Base-by-base conservation (phyloP, 306 rosid species). In the Gillenia trifoliata region DNA sequence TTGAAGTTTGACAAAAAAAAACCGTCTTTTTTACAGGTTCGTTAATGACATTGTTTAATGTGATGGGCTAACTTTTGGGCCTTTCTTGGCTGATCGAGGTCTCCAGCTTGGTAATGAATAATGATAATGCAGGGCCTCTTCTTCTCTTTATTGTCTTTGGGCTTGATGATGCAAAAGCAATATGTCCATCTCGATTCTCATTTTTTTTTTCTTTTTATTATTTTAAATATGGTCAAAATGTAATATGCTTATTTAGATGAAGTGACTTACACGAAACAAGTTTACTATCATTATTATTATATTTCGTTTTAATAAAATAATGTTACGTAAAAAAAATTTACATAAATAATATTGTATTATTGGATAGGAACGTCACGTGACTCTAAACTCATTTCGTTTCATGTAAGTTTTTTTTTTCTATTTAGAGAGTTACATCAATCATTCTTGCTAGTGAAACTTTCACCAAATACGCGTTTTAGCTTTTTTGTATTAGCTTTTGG, bases 381-480 rank as follows among this genome's bases (percentile, higher is more conserved):
- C n/a, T n/a, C n/a, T n/a, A n/a, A n/a, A n/a, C 1, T 15, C 7
- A 4, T 0, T 1, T 1, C 11, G 0, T 15, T 45, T 45, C 0
- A 1, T 45, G 7, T 45, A 15, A 45, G 8, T 11, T 8, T 3
- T 4, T 0, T 15, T 40, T 38, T 45, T 45, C 5, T 15, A 55
- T 55, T 22, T 55, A n/a, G 28, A 55, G 29, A 4, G 29, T 55
- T 55, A 10, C 7, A 26, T 26, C 17, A 26, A 59, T 67, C 57
- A 67, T 67, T 45, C 11, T 4, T 52, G 11, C 5, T 1, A 1
- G 23, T 61, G 23, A 26, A 23, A 11, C 63, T 50, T 38, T 54
- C 64, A 54, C 64, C 74, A 33, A 70, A 36, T 12, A 31, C 64
- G 49, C 50, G 64, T 33, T 23, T 54, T 26, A 2, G 26, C 25